Percentiles rank a stretch among this genome's conserved stretches.
phyloP scores from a whole-genome alignment of 2,329 filamentous ascomycete genomes.

The Colletotrichum sp. region DNA sequence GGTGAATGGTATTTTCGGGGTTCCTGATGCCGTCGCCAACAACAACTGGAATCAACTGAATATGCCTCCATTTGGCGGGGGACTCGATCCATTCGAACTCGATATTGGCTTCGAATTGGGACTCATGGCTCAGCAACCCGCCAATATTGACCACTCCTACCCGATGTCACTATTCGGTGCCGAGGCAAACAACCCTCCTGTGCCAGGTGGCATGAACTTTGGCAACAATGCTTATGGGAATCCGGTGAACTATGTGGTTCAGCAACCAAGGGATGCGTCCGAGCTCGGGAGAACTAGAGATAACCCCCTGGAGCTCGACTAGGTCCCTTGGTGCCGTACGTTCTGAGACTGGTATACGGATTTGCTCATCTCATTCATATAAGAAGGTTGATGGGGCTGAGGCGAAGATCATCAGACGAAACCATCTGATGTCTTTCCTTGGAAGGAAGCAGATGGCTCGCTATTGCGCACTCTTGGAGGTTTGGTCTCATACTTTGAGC shows the following conservation, averaged over 20 bases:
- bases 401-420: background rate
- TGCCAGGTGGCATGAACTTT: background rate
- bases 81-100: background rate
- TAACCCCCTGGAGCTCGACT: background rate
- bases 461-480: background rate
- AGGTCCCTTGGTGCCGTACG: background rate
- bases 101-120: background rate
- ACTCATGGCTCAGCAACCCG: background rate
- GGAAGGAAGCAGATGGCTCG: background rate
- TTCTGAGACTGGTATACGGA: background rate
- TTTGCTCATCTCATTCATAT: background rate
- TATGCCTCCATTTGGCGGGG: background rate
- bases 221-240: background rate
- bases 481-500: background rate
- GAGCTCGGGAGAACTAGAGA: background rate
- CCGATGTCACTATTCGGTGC: background rate
- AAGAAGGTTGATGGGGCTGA: background rate
- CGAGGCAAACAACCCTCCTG: background rate
- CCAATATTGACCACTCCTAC: background rate
- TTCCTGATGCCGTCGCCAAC: background rate
- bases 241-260: background rate
- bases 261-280: background rate
- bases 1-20: background rate
- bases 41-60: background rate
- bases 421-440: background rate